Conservation (phyloP, 208 protist species). For the Lotmaria passim region DNA sequence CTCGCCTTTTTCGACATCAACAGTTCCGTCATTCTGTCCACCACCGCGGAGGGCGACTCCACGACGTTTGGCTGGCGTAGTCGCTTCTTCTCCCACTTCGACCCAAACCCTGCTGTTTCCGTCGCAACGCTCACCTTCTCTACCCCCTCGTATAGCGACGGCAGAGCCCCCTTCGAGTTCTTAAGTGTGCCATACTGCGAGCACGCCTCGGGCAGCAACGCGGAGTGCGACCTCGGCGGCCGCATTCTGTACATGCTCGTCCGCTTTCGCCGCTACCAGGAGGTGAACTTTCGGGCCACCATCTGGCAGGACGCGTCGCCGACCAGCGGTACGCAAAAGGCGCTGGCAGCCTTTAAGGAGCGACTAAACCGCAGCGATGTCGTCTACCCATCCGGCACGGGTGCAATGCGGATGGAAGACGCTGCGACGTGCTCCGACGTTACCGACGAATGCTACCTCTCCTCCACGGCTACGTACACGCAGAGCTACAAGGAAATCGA, state of each 20-base stretch:
- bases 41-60: neutral
- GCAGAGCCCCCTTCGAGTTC: constrained; percentile 10
- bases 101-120: constrained; percentile 9
- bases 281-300: constrained; percentile 22
- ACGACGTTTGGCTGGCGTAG: constrained; percentile 26
- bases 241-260: constrained; percentile 31
- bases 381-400: constrained; percentile 9
- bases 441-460: constrained; percentile 36
- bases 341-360: constrained; percentile 23
- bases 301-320: constrained; percentile 34
- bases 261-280: constrained; percentile 32
- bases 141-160: constrained; percentile 3
- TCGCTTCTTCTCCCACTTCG: constrained; percentile 22
- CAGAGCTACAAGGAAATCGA: constrained; percentile 35
- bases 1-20: constrained; percentile 35
- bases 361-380: constrained; percentile 26
- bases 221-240: constrained; percentile 13
- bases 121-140: constrained; percentile 18
- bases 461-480: constrained; percentile 28
- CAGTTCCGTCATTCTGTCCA: constrained; percentile 20
- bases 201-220: neutral
- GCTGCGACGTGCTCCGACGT: constrained; percentile 30
- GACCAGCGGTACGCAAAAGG: constrained; percentile 11
- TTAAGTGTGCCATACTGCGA: constrained; percentile 30
- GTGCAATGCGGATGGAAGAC: constrained; percentile 32